Percentiles rank a stretch among this genome's conserved stretches.
Conservation (phyloP, 768 basidiomycete species). For the Tylopilus rubrobrunneus region DNA sequence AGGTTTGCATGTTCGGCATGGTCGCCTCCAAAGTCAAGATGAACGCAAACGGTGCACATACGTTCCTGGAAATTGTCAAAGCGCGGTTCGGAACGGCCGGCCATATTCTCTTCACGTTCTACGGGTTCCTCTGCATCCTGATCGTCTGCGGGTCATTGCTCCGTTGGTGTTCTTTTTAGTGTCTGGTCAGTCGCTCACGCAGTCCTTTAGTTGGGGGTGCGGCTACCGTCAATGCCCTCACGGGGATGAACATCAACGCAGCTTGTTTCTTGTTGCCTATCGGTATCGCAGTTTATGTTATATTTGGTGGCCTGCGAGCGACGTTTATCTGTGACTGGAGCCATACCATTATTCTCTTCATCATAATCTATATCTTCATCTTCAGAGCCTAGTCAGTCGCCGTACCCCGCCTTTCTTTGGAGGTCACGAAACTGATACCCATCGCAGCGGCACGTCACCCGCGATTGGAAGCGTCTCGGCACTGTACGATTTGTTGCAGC, state of each 20-base stretch:
- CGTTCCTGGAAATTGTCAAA: constrained; percentile 55
- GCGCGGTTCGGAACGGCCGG: constrained; percentile 43
- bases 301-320: constrained; percentile 40
- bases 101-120: constrained; percentile 51
- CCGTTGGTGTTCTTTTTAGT: constrained; percentile 27
- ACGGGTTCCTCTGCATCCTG: constrained; percentile 48
- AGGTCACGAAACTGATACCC: neutral
- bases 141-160: constrained; percentile 50
- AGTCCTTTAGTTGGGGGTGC: constrained; percentile 34
- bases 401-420: constrained; percentile 7
- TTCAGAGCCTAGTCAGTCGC: constrained; percentile 23
- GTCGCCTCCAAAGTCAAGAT: constrained; percentile 41
- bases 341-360: constrained; percentile 44
- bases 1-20: constrained; percentile 21
- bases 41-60: constrained; percentile 57
- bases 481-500: constrained; percentile 45
- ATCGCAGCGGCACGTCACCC: constrained; percentile 34
- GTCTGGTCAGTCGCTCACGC: neutral
- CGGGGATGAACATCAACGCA: constrained; percentile 43
- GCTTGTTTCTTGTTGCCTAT: constrained; percentile 45
- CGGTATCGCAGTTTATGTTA: constrained; percentile 41
- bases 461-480: constrained; percentile 37
- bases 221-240: constrained; percentile 43
- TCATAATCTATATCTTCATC: constrained; percentile 29
- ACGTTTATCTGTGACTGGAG: constrained; percentile 45